Conservation (phyloP, 2,329 filamentous ascomycete species). For the Chaetomium sp. region DNA sequence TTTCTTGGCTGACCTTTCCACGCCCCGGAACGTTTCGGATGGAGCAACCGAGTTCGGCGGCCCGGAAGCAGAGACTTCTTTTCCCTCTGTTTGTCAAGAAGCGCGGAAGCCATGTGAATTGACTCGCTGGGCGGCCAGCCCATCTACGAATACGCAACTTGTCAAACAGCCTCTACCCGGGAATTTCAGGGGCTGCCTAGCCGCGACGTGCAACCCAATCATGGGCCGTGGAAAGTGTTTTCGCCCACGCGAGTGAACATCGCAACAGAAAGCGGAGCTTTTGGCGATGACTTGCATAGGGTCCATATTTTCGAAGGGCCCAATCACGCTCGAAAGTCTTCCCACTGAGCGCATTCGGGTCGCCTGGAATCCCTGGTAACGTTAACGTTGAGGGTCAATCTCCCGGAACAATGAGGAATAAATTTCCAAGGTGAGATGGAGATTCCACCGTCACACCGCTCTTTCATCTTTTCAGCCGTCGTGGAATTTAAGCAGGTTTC, state of each 20-base stretch:
- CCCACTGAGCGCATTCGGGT: not conserved
- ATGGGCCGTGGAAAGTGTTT: conserved; percentile 6
- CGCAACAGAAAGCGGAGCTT: conserved; percentile 17
- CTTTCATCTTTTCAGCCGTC: conserved; percentile 9
- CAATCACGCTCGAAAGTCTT: conserved; percentile 9
- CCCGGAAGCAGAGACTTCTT: not conserved
- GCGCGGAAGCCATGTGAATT: not conserved
- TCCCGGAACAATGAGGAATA: not conserved
- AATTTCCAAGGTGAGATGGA: conserved; percentile 6
- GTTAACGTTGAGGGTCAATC: not conserved
- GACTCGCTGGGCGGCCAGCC: not conserved
- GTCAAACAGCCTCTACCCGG: not conserved
- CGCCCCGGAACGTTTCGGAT: conserved; percentile 23
- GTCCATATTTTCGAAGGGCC: not conserved
- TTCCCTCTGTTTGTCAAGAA: not conserved
- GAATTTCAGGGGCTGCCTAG: conserved; percentile 26
- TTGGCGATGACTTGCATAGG: conserved; percentile 30
- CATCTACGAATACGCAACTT: not conserved
- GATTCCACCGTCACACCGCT: conserved; percentile 23
- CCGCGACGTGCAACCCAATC: conserved; percentile 31
- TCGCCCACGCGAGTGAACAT: conserved; percentile 18
- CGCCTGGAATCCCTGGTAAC: not conserved
- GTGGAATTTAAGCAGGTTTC: not conserved
- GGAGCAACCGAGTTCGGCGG: conserved; percentile 16
- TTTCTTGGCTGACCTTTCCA: conserved; percentile 10